Evolutionary conservation across 257 asterid genomes (phyloP), one percentile per base, ranked within the genome.

Genomic region (Lycium barbarum): DNA sequence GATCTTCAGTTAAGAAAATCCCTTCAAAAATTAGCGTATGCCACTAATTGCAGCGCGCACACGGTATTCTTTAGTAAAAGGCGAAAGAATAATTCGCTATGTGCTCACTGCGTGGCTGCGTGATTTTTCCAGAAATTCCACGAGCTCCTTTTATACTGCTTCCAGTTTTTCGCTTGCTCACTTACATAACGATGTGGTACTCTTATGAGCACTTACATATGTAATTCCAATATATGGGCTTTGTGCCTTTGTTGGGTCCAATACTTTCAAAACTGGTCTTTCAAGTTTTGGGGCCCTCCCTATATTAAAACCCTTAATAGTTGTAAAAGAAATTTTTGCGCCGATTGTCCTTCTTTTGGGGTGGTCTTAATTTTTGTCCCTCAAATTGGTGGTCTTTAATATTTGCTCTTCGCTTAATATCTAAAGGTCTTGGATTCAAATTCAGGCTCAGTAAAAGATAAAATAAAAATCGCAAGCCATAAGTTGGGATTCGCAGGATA

Each of bases 61-160:
- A 35, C 49, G 47, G 73, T 66, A 66, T 66, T 66, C 73, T 66
- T 33, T 66, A 66, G 45, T 66, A 66, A 66, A 66, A 33, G 73
- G 45, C 73, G 47, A 33, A 33, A 33, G 45, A 66, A 66, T 67
- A 67, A 11, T 67, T 67, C 49, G 74, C 20, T 35, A 13, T 67
- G 49, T 13, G 49, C 74, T 67, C 49, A 67, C 47, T 13, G 12
- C 47, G 12, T 67, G 74, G 49, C 74, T 35, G 74, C 74, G 6
- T 67, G 12, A 14, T 13, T 13, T 13, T 0, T 13, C 0, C 0
- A 0, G 0, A 6, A 0, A 0, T 2, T 6, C 20, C 22, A 35
- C 49, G 0, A 67, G 5, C 20, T 15, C 18, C 0, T 67, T 67
- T 33, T 67, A 35, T 67, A 67, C 1, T 67, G 20, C 47, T 13